Evolutionary conservation across 108 stramenopile genomes (phyloP).

Genomic region (Fistulifera solaris): DNA sequence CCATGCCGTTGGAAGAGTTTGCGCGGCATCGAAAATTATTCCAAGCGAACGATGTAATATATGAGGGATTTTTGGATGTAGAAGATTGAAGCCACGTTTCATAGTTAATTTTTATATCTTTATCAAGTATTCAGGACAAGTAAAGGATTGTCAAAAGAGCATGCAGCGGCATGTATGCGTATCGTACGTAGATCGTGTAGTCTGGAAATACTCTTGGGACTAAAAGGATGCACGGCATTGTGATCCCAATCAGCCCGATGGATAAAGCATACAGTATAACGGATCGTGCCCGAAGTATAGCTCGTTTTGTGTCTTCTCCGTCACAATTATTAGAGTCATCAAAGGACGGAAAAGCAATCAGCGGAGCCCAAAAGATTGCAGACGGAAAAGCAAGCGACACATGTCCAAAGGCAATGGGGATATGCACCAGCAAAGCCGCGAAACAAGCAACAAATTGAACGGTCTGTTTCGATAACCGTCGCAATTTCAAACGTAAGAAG

Average conservation of each 20-base stretch:
- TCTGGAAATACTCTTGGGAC: constrained; percentile 38
- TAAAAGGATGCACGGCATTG: constrained; percentile 41
- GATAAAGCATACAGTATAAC: too few species aligned
- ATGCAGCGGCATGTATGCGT: constrained; percentile 59
- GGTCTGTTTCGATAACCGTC: neutral
- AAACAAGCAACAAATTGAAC: constrained; percentile 59
- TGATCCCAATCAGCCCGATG: constrained; percentile 8
- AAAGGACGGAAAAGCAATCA: constrained; percentile 42
- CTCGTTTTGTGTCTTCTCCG: too few species aligned
- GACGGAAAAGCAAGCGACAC: constrained; percentile 64
- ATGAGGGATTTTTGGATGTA: constrained; percentile 30
- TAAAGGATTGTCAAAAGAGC: constrained; percentile 38
- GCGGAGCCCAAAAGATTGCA: constrained; percentile 53
- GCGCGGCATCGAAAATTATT: constrained; percentile 15
- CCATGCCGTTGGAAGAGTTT: constrained; percentile 20
- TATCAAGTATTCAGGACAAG: neutral
- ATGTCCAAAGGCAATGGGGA: constrained; percentile 63
- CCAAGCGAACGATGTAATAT: constrained; percentile 14
- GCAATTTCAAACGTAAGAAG: neutral
- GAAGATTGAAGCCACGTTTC: constrained; percentile 4
- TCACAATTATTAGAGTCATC: too few species aligned
- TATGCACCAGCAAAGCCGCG: constrained; percentile 48
- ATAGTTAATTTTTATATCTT: neutral
- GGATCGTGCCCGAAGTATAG: too few species aligned
- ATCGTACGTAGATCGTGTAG: constrained; percentile 40